Evolutionary conservation across 2,329 filamentous ascomycete genomes (phyloP), one percentile per base, ranked within the genome.

Genomic region (Fusarium scirpi): DNA sequence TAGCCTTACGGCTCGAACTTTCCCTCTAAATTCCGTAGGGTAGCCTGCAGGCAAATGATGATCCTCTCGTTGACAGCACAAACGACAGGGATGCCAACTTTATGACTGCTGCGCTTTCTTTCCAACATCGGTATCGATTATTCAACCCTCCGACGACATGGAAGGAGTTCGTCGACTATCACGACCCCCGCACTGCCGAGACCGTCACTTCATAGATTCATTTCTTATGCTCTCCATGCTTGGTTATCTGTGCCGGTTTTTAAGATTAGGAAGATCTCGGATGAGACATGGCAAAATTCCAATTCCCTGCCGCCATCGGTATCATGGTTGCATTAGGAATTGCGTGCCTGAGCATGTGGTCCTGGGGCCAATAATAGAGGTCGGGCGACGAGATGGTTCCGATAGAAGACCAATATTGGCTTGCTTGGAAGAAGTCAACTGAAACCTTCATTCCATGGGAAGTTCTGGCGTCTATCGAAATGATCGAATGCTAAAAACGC

Each of bases 401-500:
- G n/a, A 20, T 29, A n/a, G n/a, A 25, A 27, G 18, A 41, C 32
- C 24, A 52, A 20, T 27, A 41, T 30, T 43, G 58, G 52, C 52
- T 59, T 49, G 47, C 41, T 53, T 52, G 49, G 43, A 59, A 58
- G 58, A 69, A 59, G 54, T 51, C 47, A 62, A 34, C 49, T 62
- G 52, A 52, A 49, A 38, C 53, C 53, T 66, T 60, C 56, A 49
- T 56, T 49, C 60, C 40, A 18, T 34, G 40, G 51, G 25, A 49
- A 43, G 52, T 38, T 65, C 63, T 58, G 53, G 48, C 34, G 44
- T 44, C 58, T 32, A 60, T 62, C 53, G 64, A 60, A 73, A 52
- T 60, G 41, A 64, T 53, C 32, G 44, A 53, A 69, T 74, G 55
- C 48, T 65, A 74, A 69, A 34, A 22, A 58, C 59, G 73, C 69